Conservation (phyloP, 208 protist species). For the Trypanosoma platydactyli region DNA sequence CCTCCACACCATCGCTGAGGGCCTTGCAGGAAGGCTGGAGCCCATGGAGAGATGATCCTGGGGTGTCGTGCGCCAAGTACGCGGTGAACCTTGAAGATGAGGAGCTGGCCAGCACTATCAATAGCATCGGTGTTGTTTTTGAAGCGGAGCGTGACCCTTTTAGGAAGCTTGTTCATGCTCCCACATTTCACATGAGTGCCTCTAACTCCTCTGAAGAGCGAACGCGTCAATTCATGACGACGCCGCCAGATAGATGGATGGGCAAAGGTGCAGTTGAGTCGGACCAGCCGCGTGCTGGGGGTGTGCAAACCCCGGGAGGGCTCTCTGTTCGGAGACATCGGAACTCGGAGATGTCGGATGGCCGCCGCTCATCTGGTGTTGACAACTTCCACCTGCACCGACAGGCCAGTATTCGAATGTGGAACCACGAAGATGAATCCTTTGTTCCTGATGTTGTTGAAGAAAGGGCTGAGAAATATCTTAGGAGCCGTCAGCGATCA, state of each 20-base stretch:
- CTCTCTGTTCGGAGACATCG: background rate
- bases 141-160: background rate
- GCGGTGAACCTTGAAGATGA: too few species aligned
- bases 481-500: conserved; percentile 1
- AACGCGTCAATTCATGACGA: background rate
- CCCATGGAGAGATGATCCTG: too few species aligned
- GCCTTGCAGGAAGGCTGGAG: too few species aligned
- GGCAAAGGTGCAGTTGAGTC: background rate
- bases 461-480: background rate
- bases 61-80: too few species aligned
- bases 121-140: background rate
- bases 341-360: background rate
- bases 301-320: background rate
- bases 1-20: too few species aligned
- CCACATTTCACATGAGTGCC: background rate
- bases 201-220: background rate
- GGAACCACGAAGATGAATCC: conserved; percentile 1
- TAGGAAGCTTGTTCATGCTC: background rate
- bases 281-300: conserved; percentile 10
- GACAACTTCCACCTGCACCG: background rate
- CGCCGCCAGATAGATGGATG: background rate
- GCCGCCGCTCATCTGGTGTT: background rate
- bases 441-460: background rate
- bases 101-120: too few species aligned
- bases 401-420: background rate